These are phyloP conservation scores for Claviceps sp. DNA, from an alignment of 2,329 filamentous ascomycete genomes.

Conservation along the genomic window DNA sequence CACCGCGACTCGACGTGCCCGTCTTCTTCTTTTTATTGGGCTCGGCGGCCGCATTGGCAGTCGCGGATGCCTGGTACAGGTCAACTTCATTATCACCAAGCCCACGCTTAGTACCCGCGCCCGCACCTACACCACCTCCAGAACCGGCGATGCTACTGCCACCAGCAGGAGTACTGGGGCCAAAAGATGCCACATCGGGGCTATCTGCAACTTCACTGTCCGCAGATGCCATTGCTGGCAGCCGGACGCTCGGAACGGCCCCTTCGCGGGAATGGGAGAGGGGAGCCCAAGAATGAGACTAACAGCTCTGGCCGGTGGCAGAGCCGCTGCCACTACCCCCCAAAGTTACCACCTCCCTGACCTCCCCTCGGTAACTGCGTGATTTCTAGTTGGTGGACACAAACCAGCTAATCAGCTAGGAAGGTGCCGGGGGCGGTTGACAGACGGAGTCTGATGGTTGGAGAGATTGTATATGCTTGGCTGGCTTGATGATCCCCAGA, in stretches of 20 bases:
- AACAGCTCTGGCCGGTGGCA: too few species aligned
- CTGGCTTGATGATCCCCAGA: too few species aligned
- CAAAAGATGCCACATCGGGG: conserved; percentile 1
- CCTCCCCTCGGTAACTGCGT: too few species aligned
- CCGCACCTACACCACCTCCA: neutral
- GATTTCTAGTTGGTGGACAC: too few species aligned
- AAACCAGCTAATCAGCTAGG: too few species aligned
- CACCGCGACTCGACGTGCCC: conserved; percentile 32
- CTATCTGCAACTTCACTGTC: conserved; percentile 1
- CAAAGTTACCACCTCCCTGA: too few species aligned
- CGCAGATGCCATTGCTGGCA: conserved; percentile 1
- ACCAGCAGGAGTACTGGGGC: neutral
- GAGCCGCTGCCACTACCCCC: too few species aligned
- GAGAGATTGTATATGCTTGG: too few species aligned
- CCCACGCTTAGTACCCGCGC: neutral
- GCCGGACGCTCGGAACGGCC: neutral
- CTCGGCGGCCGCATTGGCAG: conserved; percentile 5
- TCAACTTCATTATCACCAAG: neutral
- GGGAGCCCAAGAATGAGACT: too few species aligned
- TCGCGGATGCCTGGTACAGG: conserved; percentile 1
- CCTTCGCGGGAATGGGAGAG: neutral
- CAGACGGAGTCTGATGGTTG: too few species aligned
- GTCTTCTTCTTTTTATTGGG: conserved; percentile 29
- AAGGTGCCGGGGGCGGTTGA: too few species aligned
- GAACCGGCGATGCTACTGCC: neutral